A percentile compares a stretch with the other conserved stretches of the same genome.
Evolutionary conservation across 768 basidiomycete genomes (phyloP).

Genomic region (Coprinopsis cinerea): DNA sequence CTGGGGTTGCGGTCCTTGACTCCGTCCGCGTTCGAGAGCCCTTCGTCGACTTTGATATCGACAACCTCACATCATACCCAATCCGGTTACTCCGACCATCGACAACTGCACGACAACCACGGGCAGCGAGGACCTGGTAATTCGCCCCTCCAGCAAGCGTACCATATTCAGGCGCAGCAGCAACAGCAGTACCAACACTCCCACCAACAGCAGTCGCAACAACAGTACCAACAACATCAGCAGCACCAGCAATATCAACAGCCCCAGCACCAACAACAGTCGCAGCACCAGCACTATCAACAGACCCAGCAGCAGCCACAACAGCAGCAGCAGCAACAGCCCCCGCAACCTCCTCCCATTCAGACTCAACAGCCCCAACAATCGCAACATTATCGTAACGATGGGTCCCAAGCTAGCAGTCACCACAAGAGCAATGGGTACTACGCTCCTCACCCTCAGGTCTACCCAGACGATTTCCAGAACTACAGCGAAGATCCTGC

Average conservation of each 20-base stretch:
- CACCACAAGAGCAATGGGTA: conserved; percentile 24
- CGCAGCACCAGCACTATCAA: conserved; percentile 6
- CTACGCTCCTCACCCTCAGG: conserved; percentile 31
- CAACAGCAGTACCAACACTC: conserved; percentile 17
- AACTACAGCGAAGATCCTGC: conserved; percentile 56
- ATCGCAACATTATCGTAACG: background rate
- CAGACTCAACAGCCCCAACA: conserved; percentile 20
- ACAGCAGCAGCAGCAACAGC: conserved; percentile 9
- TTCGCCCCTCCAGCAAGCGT: conserved; percentile 1
- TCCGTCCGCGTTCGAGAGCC: conserved; percentile 42
- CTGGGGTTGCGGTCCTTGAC: conserved; percentile 57
- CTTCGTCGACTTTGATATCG: conserved; percentile 16
- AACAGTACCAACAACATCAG: conserved; percentile 8
- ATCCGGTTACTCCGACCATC: conserved; percentile 15
- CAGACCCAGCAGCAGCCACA: conserved; percentile 22
- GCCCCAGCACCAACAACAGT: conserved; percentile 14
- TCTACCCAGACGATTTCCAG: conserved; percentile 52
- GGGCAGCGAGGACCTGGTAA: conserved; percentile 2
- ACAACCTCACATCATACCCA: conserved; percentile 18
- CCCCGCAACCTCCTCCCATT: too few relatives aligned
- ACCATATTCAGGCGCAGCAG: conserved; percentile 15
- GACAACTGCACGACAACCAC: conserved; percentile 4
- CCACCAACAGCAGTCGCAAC: conserved; percentile 15
- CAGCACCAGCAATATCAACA: conserved; percentile 10
- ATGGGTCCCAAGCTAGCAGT: background rate